These are phyloP conservation scores for Aspergillus avenaceus DNA, from an alignment of 495 filamentous ascomycete species.

Conservation along the genomic window DNA sequence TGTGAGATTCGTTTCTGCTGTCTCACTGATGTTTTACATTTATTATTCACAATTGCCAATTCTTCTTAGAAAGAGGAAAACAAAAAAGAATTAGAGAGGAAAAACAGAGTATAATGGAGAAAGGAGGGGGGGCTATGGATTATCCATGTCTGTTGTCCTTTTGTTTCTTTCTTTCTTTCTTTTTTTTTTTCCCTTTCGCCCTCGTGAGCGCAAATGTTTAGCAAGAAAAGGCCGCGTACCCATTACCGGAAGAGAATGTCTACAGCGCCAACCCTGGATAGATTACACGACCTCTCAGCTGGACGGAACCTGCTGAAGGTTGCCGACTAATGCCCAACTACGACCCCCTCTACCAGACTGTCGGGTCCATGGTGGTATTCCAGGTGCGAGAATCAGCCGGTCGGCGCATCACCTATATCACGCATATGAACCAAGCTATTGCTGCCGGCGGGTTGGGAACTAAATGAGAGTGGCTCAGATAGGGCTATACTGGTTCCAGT, in stretches of 20 bases:
- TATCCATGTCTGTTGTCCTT: not conserved
- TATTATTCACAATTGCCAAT: not conserved
- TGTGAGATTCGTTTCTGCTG: conserved; percentile 11
- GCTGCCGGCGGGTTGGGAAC: not conserved
- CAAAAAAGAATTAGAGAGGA: no score
- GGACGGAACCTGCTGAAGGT: conserved; percentile 11
- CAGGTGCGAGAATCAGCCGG: conserved; percentile 14
- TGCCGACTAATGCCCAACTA: conserved; percentile 25
- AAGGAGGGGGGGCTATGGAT: not conserved
- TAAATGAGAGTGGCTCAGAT: not conserved
- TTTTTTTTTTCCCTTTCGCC: not conserved
- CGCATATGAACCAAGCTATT: not conserved
- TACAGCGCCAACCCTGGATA: not conserved
- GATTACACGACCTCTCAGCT: conserved; percentile 12
- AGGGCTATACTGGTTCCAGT: not conserved
- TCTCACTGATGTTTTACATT: conserved; percentile 1
- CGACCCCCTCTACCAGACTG: conserved; percentile 24
- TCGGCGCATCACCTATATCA: conserved; percentile 3
- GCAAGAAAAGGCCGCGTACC: not conserved
- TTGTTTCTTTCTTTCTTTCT: not conserved
- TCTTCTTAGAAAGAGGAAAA: no score
- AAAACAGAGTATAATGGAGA: no score
- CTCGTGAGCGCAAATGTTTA: not conserved
- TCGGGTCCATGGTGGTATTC: conserved; percentile 21
- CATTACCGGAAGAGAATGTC: not conserved